Conservation (phyloP, 2,329 filamentous ascomycete genomes). For the Alternaria ventricosa region DNA sequence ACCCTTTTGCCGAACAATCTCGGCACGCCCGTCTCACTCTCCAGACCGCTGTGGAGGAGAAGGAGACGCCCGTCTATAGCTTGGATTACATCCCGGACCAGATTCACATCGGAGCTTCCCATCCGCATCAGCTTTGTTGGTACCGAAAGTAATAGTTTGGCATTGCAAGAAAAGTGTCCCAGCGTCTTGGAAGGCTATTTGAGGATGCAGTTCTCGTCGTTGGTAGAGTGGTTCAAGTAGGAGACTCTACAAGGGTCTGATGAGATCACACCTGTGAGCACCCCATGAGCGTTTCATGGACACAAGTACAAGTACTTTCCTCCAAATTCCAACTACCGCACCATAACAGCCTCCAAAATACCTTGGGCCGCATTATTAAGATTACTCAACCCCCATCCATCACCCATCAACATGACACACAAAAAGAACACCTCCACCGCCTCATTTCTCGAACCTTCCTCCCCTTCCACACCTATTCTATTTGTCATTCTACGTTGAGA, state of each 20-base stretch:
- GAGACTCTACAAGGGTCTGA: background rate
- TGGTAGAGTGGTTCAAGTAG: background rate
- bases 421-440: background rate
- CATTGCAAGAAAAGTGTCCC: too few relatives aligned
- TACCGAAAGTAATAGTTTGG: too few relatives aligned
- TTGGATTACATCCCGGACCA: too few relatives aligned
- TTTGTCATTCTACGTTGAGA: conserved; percentile 3
- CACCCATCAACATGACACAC: background rate
- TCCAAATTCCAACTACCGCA: background rate
- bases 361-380: background rate
- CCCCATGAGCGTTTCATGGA: background rate
- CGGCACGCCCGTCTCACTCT: too few relatives aligned
- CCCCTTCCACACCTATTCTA: background rate
- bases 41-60: too few relatives aligned
- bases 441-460: background rate
- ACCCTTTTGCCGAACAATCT: too few relatives aligned
- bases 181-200: background rate
- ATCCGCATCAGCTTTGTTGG: too few relatives aligned
- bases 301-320: background rate
- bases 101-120: too few relatives aligned
- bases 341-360: background rate
- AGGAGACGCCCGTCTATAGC: too few relatives aligned
- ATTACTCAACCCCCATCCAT: background rate
- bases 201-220: background rate
- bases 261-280: background rate